Conservation (phyloP, 192 early-diverging fungal genomes). For the Allomyces macrogynus region DNA sequence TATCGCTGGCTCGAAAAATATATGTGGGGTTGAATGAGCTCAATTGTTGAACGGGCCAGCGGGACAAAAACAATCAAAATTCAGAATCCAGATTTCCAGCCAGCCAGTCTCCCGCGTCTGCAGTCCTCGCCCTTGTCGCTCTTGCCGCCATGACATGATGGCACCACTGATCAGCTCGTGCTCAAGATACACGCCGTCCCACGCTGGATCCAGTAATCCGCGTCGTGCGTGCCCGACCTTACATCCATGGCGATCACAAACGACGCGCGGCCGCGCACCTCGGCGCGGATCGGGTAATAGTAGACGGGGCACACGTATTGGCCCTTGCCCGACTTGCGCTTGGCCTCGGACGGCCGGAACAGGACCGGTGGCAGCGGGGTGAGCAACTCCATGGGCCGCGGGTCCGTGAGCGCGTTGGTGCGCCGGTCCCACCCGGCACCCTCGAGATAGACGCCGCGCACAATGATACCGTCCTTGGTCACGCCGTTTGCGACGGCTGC, state of each 20-base stretch:
- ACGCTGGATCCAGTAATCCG: conserved; percentile 37
- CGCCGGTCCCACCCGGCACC: conserved; percentile 36
- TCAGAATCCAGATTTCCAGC: no score
- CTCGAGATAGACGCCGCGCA: conserved; percentile 31
- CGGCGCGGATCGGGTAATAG: conserved; percentile 37
- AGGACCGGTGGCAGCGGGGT: conserved; percentile 37
- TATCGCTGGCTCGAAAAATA: no score
- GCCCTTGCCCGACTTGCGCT: conserved; percentile 7
- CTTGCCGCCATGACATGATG: no score
- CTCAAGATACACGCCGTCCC: conserved; percentile 22
- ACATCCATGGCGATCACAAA: conserved; percentile 31
- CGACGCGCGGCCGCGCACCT: conserved; percentile 36
- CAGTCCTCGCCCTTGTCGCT: no score
- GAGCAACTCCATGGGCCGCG: conserved; percentile 42
- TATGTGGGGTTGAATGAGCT: no score
- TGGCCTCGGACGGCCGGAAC: conserved; percentile 25
- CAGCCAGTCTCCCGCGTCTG: no score
- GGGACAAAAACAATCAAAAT: no score
- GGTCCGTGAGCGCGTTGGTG: conserved; percentile 24
- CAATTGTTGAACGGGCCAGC: no score
- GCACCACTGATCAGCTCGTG: not conserved
- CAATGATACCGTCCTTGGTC: conserved; percentile 27
- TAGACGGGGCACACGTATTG: conserved; percentile 34
- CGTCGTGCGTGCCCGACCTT: conserved; percentile 22
- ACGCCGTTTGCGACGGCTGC: conserved; percentile 2